Conservation (phyloP, 129 eudicot genomes). For the Sambucus nigra region DNA sequence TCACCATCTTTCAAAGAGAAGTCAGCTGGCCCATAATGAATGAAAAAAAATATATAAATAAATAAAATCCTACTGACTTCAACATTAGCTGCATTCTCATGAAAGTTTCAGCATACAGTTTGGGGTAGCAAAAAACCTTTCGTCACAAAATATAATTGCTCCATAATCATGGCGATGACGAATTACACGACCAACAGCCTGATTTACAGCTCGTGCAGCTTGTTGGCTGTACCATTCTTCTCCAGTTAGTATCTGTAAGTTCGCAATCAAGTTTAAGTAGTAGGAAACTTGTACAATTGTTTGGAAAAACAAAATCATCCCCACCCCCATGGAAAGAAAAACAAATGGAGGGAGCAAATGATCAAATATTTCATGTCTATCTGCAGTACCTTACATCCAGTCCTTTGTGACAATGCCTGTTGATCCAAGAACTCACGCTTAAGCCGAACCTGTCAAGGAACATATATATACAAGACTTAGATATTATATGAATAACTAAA, state of each 20-base stretch:
- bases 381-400: constrained; percentile 49
- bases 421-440: constrained; percentile 93
- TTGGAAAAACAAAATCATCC: no score
- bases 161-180: constrained; percentile 97
- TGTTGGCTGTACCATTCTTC: constrained; percentile 97
- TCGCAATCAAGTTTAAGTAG: constrained; percentile 12
- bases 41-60: no score
- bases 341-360: neutral
- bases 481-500: neutral
- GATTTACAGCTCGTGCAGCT: constrained; percentile 94
- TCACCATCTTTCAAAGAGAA: neutral
- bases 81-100: neutral
- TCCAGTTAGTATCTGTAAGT: constrained; percentile 60
- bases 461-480: constrained; percentile 3
- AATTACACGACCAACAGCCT: constrained; percentile 98
- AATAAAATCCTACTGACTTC: no score
- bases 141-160: constrained; percentile 93
- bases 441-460: constrained; percentile 55
- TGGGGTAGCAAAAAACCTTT: constrained; percentile 43
- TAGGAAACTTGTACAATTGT: neutral
- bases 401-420: constrained; percentile 30
- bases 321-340: no score
- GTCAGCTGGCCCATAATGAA: constrained; percentile 1
- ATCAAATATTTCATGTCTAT: neutral
- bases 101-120: neutral